Evolutionary conservation across 768 basidiomycete genomes (phyloP).

Genomic region (Boletus vinaceobasis): DNA sequence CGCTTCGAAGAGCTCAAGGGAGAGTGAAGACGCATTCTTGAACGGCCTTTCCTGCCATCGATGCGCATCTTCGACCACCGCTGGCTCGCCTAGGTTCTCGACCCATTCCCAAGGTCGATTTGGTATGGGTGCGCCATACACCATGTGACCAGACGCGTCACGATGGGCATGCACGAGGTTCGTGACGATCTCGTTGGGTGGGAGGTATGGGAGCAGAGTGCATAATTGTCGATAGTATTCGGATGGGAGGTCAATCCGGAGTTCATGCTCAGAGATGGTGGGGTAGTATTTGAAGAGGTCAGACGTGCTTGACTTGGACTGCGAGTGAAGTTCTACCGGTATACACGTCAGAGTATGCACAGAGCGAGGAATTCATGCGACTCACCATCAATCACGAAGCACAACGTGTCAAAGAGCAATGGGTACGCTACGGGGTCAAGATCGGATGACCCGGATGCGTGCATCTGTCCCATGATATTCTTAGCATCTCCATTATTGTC

Average conservation of each 20-base stretch:
- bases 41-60: slow-evolving; percentile 43
- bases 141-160: slow-evolving; percentile 49
- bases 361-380: background rate
- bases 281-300: slow-evolving; percentile 72
- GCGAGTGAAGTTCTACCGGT: slow-evolving; percentile 55
- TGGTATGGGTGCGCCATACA: slow-evolving; percentile 51
- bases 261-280: slow-evolving; percentile 41
- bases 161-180: slow-evolving; percentile 58
- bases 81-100: slow-evolving; percentile 60
- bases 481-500: slow-evolving; percentile 2
- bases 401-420: slow-evolving; percentile 68
- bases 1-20: slow-evolving; percentile 69
- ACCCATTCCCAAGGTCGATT: slow-evolving; percentile 89
- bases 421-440: slow-evolving; percentile 59
- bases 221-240: slow-evolving; percentile 57
- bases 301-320: slow-evolving; percentile 45
- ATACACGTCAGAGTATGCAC: background rate
- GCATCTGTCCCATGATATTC: slow-evolving; percentile 38
- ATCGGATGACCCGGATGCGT: slow-evolving; percentile 46
- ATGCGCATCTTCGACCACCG: slow-evolving; percentile 41
- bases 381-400: slow-evolving; percentile 72
- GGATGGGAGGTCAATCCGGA: slow-evolving; percentile 53
- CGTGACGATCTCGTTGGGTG: slow-evolving; percentile 48
- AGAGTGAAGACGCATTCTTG: slow-evolving; percentile 67
- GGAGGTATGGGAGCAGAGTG: slow-evolving; percentile 53